phyloP scores from a whole-genome alignment of 2,329 filamentous ascomycete species.

The Claviceps fusiformis region DNA sequence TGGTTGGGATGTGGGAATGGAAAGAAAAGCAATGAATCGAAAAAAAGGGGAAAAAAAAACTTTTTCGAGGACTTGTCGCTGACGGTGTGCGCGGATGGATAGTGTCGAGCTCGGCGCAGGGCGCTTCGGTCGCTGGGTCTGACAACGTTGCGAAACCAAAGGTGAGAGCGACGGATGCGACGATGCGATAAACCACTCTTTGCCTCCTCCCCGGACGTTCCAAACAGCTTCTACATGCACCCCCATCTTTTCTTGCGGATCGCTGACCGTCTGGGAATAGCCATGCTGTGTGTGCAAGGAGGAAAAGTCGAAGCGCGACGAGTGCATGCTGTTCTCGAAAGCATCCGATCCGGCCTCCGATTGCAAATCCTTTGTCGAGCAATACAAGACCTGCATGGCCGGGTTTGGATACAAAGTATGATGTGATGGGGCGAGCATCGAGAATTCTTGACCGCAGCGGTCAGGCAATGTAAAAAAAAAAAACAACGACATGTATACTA shows the following conservation, averaged over 20 bases:
- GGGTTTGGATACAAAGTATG: slow-evolving; percentile 75
- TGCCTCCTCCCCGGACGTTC: no score
- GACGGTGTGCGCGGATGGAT: background rate
- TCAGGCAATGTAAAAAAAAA: background rate
- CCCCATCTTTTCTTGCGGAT: background rate
- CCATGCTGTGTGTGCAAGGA: slow-evolving; percentile 97
- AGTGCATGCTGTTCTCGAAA: slow-evolving; percentile 97
- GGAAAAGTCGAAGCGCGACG: slow-evolving; percentile 83
- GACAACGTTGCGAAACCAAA: slow-evolving; percentile 27
- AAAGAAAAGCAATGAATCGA: no score
- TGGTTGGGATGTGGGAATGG: no score
- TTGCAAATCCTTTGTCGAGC: slow-evolving; percentile 68
- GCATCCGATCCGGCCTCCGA: slow-evolving; percentile 69
- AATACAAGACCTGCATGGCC: slow-evolving; percentile 86
- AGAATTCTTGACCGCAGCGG: background rate
- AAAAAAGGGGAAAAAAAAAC: no score
- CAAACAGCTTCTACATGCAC: no score
- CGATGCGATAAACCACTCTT: background rate
- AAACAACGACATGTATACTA: slow-evolving; percentile 12
- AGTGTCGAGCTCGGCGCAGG: slow-evolving; percentile 6
- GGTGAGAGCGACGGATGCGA: slow-evolving; percentile 15
- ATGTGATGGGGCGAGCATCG: slow-evolving; percentile 1
- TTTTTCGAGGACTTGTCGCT: background rate
- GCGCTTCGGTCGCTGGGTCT: slow-evolving; percentile 15
- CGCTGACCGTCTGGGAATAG: slow-evolving; percentile 29